phyloP scores from a whole-genome alignment of 306 rosid genomes.

The Lagenaria siceraria region DNA sequence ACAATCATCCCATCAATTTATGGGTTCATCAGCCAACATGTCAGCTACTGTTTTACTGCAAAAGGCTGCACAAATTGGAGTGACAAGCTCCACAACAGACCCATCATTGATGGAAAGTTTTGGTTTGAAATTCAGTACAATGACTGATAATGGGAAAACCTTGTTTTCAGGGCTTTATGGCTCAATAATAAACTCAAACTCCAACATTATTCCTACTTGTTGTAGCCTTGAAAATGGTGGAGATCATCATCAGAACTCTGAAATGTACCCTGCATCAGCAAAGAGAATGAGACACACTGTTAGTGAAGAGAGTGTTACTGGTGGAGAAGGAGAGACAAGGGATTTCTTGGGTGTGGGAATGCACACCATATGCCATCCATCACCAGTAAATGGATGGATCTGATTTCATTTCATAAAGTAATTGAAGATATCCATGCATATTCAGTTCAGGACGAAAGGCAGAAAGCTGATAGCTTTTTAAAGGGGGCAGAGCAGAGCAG shows the following conservation, averaged over 20 bases:
- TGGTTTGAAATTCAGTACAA: not conserved
- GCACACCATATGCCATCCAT: conserved; percentile 56
- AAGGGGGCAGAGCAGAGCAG: not conserved
- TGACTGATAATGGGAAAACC: not conserved
- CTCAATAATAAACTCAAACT: not conserved
- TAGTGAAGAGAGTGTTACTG: conserved; percentile 25
- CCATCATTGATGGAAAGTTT: conserved; percentile 12
- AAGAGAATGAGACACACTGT: conserved; percentile 43
- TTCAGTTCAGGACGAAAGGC: not conserved
- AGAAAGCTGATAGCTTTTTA: conserved; percentile 2
- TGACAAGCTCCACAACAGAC: conserved; percentile 15
- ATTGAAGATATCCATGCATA: not conserved
- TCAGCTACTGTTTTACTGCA: not conserved
- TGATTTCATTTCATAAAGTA: conserved; percentile 19
- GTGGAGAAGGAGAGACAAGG: conserved; percentile 18
- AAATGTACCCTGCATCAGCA: conserved; percentile 32
- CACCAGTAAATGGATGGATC: conserved; percentile 64
- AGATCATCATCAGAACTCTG: not conserved
- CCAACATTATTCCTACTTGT: not conserved
- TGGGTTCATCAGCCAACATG: not conserved
- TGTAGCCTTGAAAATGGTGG: not conserved
- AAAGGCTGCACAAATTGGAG: conserved; percentile 2
- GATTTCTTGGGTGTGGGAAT: conserved; percentile 84
- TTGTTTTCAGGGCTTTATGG: not conserved
- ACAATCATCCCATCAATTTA: not conserved